Conservation (phyloP, 176 grass and related monocot genomes). For the Echinochloa phyllopogon region DNA sequence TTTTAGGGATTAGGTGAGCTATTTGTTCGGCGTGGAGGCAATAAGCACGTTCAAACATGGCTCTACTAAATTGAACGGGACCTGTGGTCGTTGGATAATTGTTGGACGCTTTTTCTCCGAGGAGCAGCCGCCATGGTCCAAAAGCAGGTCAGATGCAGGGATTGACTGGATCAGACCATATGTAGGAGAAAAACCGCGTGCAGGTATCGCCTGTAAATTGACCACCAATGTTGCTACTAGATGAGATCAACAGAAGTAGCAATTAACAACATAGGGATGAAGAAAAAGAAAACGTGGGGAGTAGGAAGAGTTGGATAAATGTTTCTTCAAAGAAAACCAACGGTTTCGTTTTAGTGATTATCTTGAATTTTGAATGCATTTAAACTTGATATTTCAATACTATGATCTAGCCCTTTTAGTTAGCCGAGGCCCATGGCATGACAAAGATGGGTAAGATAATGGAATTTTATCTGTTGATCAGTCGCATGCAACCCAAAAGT, state of each 20-base stretch:
- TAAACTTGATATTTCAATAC: background rate
- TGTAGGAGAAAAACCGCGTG: slow-evolving; percentile 2
- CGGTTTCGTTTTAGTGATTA: background rate
- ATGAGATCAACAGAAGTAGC: background rate
- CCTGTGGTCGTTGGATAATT: slow-evolving; percentile 42
- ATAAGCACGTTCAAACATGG: slow-evolving; percentile 36
- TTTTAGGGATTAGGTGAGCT: slow-evolving; percentile 41
- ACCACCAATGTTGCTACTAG: background rate
- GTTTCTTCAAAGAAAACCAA: background rate
- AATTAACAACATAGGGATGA: background rate
- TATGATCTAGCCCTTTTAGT: background rate
- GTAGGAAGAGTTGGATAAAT: background rate
- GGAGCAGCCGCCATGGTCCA: slow-evolving; percentile 17
- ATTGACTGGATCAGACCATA: slow-evolving; percentile 34
- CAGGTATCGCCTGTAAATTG: background rate
- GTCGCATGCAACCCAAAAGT: background rate
- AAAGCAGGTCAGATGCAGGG: slow-evolving; percentile 35
- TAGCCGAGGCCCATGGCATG: background rate
- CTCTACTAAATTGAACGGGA: slow-evolving; percentile 31
- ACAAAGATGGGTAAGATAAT: background rate
- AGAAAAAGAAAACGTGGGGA: background rate
- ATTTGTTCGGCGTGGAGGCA: slow-evolving; percentile 46
- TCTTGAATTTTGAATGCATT: background rate
- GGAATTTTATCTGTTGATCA: too few relatives aligned
- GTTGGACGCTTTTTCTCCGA: background rate